phyloP scores from a whole-genome alignment of 2,329 filamentous ascomycete species.

The Diaporthe destruens region DNA sequence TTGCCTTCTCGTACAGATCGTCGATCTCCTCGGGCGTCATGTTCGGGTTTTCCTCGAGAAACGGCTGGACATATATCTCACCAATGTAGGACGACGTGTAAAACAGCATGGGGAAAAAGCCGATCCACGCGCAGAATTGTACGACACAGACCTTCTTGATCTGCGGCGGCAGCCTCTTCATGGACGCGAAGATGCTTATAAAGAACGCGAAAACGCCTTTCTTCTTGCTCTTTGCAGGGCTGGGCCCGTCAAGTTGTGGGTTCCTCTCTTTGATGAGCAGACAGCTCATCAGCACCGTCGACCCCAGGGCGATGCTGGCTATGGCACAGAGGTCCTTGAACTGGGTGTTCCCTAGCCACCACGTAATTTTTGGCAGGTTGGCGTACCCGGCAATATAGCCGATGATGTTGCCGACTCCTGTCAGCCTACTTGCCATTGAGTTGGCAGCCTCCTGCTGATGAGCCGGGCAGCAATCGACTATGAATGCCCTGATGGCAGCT shows the following conservation, averaged over 20 bases:
- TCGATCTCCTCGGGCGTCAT: constrained; percentile 84
- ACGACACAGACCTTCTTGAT: constrained; percentile 85
- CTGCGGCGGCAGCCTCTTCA: constrained; percentile 83
- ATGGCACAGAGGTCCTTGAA: constrained; percentile 94
- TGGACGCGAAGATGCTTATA: constrained; percentile 79
- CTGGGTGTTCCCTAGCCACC: constrained; percentile 87
- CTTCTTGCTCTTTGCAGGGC: constrained; percentile 61
- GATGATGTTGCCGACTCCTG: constrained; percentile 89
- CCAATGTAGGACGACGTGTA: constrained; percentile 96
- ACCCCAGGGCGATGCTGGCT: constrained; percentile 78
- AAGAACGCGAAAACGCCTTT: constrained; percentile 84
- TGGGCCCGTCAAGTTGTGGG: constrained; percentile 77
- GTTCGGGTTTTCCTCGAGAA: constrained; percentile 80
- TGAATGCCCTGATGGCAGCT: constrained; percentile 90
- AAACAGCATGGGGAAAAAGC: constrained; percentile 95
- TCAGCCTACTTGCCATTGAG: constrained; percentile 90
- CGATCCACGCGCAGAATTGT: constrained; percentile 91
- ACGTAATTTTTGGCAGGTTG: constrained; percentile 79
- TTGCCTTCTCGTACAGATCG: constrained; percentile 84
- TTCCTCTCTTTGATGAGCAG: constrained; percentile 81
- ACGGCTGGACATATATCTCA: constrained; percentile 90
- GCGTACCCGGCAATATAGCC: constrained; percentile 91
- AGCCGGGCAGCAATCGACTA: constrained; percentile 90
- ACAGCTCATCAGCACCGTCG: constrained; percentile 80
- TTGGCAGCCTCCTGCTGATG: constrained; percentile 96